Conservation (phyloP, 331 rosid species). For the Pyracantha coccinea region DNA sequence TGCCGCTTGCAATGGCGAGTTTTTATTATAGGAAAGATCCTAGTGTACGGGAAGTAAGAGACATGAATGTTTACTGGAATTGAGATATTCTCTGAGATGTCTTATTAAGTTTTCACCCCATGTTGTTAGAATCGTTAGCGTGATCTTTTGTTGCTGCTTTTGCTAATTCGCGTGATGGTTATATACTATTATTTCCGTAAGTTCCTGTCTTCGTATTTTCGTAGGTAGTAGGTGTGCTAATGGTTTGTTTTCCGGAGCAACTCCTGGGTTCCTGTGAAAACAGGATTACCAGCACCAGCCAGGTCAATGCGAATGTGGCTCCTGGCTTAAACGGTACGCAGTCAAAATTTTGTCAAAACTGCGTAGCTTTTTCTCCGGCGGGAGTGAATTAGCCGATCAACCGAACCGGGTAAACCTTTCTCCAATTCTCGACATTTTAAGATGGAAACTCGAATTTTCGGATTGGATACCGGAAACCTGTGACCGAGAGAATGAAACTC, state of each 20-base stretch:
- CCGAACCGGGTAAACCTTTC: no score
- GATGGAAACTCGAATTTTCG: conserved; percentile 86
- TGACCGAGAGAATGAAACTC: conserved; percentile 93
- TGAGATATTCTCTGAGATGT: background rate
- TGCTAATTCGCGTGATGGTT: background rate
- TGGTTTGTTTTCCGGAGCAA: no score
- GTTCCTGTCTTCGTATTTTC: background rate
- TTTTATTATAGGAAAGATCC: background rate
- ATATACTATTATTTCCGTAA: no score
- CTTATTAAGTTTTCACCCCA: background rate
- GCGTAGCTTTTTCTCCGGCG: no score
- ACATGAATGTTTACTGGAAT: background rate
- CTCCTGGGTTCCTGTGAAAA: no score
- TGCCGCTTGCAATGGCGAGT: conserved; percentile 2
- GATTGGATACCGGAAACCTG: conserved; percentile 84
- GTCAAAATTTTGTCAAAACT: background rate
- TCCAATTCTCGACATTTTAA: conserved; percentile 60
- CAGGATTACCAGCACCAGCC: conserved; percentile 19
- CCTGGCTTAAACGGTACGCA: conserved; percentile 90
- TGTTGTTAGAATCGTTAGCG: conserved; percentile 1
- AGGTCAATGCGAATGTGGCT: conserved; percentile 81
- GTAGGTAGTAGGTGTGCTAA: background rate
- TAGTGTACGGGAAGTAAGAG: background rate
- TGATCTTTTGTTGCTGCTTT: background rate
- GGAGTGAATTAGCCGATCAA: no score